phyloP scores from a whole-genome alignment of 495 filamentous ascomycete species.

The Penicillium roqueforti region DNA sequence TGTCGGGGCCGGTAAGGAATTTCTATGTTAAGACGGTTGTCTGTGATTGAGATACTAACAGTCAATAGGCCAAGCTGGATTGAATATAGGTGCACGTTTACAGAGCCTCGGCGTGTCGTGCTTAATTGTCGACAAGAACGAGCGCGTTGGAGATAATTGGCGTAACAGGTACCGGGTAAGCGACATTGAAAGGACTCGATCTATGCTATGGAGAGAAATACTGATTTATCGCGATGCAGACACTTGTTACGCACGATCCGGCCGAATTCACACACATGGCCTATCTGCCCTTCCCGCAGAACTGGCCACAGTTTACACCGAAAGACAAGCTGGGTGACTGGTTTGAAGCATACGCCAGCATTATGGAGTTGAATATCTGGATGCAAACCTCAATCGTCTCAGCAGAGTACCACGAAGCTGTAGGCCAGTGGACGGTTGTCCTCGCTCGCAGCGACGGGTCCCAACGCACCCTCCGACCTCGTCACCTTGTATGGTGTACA shows the following conservation, averaged over 20 bases:
- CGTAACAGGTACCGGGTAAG: conserved; percentile 54
- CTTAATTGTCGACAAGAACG: conserved; percentile 63
- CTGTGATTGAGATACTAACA: conserved; percentile 10
- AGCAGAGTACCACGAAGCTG: conserved; percentile 49
- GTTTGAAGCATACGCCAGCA: conserved; percentile 67
- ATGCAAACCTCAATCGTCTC: conserved; percentile 49
- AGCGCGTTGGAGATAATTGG: conserved; percentile 73
- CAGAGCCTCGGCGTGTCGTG: conserved; percentile 62
- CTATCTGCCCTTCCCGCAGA: conserved; percentile 64
- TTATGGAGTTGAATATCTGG: conserved; percentile 76
- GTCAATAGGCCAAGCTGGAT: conserved; percentile 42
- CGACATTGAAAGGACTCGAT: background rate
- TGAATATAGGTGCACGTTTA: conserved; percentile 63
- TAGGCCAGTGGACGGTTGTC: conserved; percentile 56
- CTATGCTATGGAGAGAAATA: background rate
- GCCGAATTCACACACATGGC: conserved; percentile 73
- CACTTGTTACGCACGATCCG: conserved; percentile 52
- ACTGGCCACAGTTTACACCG: conserved; percentile 67
- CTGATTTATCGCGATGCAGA: conserved; percentile 8
- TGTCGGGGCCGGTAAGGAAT: conserved; percentile 52
- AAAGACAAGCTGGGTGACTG: conserved; percentile 79
- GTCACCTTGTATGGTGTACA: conserved; percentile 48
- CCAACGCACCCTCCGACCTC: conserved; percentile 39
- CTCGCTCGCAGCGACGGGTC: conserved; percentile 46
- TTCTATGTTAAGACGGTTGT: background rate